Evolutionary conservation across 345 rosid genomes (phyloP).

Genomic region (Eutrema yunnanense): DNA sequence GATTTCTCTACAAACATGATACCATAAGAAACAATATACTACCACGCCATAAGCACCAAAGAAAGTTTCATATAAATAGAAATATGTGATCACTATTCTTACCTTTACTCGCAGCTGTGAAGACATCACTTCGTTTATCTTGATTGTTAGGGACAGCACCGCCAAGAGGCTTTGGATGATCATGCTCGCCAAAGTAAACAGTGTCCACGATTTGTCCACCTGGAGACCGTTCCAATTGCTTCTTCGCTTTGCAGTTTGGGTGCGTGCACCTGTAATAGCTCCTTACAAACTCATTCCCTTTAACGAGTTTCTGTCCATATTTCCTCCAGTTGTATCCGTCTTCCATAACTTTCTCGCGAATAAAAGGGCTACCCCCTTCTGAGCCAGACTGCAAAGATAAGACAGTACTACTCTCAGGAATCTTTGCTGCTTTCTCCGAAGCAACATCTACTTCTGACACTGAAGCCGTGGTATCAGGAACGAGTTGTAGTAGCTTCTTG

Average conservation of each 20-base stretch:
- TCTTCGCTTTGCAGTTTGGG: constrained; percentile 77
- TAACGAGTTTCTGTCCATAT: constrained; percentile 91
- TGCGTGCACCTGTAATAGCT: constrained; percentile 90
- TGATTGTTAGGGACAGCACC: constrained; percentile 43
- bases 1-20: constrained; percentile 40
- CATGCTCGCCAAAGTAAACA: constrained; percentile 69
- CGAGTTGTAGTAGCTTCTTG: constrained; percentile 25
- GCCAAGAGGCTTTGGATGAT: constrained; percentile 61
- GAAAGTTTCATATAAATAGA: not conserved
- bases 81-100: not conserved
- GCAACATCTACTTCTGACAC: constrained; percentile 36
- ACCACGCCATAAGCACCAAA: not conserved
- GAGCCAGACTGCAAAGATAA: constrained; percentile 35
- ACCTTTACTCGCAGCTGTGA: constrained; percentile 43
- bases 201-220: constrained; percentile 64
- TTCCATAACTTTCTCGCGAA: constrained; percentile 68
- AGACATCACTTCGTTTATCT: constrained; percentile 38
- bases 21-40: not conserved
- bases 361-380: constrained; percentile 51
- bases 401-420: constrained; percentile 29
- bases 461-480: constrained; percentile 18
- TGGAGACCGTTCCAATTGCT: constrained; percentile 71
- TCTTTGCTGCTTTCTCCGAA: constrained; percentile 28
- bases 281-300: constrained; percentile 82
- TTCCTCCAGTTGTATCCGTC: constrained; percentile 95